Conservation (phyloP, 192 early-diverging fungal genomes). For the Backusella macrospora region DNA sequence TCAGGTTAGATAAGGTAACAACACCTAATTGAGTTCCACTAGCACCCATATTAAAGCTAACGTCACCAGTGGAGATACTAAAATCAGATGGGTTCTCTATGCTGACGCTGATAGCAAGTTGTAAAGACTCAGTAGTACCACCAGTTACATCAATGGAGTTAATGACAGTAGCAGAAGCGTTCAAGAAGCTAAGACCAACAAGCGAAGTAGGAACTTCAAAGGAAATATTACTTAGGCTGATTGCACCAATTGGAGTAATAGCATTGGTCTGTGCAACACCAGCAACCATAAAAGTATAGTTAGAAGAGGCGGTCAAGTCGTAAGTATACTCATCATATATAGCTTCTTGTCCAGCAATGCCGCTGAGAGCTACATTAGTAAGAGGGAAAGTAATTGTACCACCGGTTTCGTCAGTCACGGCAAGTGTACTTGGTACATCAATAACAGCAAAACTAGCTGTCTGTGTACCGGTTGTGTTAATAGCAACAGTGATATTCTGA, state of each 20-base stretch:
- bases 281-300: constrained; percentile 45
- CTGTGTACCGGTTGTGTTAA: constrained; percentile 27
- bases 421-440: constrained; percentile 22
- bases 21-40: constrained; percentile 47
- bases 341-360: constrained; percentile 43
- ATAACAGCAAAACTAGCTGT: constrained; percentile 31
- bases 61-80: constrained; percentile 52
- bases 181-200: constrained; percentile 58
- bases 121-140: constrained; percentile 44
- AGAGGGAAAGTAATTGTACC: constrained; percentile 54
- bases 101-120: constrained; percentile 44
- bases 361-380: constrained; percentile 43
- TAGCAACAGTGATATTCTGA: constrained; percentile 52
- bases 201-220: constrained; percentile 54
- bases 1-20: constrained; percentile 49
- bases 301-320: constrained; percentile 44
- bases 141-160: constrained; percentile 59
- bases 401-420: constrained; percentile 43
- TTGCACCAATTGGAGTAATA: constrained; percentile 57
- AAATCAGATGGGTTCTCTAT: constrained; percentile 51
- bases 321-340: constrained; percentile 59
- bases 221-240: constrained; percentile 51
- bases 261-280: constrained; percentile 54
- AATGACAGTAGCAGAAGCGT: constrained; percentile 50
- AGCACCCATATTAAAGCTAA: constrained; percentile 49